Percentiles rank a stretch among this genome's conserved stretches.
These are phyloP conservation scores for Coniochaeta hoffmannii DNA, from an alignment of 2,329 filamentous ascomycete species.

Conservation along the genomic window DNA sequence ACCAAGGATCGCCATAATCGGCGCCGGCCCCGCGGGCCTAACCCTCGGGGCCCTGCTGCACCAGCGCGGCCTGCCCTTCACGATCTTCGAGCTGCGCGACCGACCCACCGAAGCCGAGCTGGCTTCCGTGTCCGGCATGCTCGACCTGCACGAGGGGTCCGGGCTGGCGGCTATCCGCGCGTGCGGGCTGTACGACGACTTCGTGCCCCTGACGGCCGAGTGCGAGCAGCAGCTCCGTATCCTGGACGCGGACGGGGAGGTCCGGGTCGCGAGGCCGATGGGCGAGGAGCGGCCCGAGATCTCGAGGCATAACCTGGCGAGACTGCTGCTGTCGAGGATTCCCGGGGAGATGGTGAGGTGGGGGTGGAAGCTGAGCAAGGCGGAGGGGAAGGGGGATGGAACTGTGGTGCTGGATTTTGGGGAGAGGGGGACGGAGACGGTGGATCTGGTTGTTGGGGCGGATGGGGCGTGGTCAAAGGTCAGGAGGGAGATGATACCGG, in stretches of 20 bases:
- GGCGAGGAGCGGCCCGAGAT: constrained; percentile 29
- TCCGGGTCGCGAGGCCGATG: constrained; percentile 11
- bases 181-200: constrained; percentile 35
- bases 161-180: constrained; percentile 36
- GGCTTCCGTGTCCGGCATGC: constrained; percentile 27
- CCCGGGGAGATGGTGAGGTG: constrained; percentile 27
- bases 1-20: constrained; percentile 34
- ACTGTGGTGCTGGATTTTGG: constrained; percentile 16
- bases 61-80: constrained; percentile 23
- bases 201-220: constrained; percentile 30
- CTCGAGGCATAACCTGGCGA: constrained; percentile 23
- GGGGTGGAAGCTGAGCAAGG: constrained; percentile 24
- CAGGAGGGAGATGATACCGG: constrained; percentile 23
- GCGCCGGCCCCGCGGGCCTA: constrained; percentile 37
- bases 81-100: constrained; percentile 26
- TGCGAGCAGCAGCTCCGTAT: constrained; percentile 32
- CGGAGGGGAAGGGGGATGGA: constrained; percentile 6
- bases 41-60: constrained; percentile 39
- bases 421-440: constrained; percentile 12
- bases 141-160: constrained; percentile 40
- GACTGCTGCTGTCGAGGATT: constrained; percentile 24
- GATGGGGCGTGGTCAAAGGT: constrained; percentile 33
- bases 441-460: constrained; percentile 31
- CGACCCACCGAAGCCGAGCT: constrained; percentile 18
- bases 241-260: constrained; percentile 20